These are phyloP conservation scores for Cucumis hystrix DNA, from an alignment of 306 rosid species.

Conservation along the genomic window DNA sequence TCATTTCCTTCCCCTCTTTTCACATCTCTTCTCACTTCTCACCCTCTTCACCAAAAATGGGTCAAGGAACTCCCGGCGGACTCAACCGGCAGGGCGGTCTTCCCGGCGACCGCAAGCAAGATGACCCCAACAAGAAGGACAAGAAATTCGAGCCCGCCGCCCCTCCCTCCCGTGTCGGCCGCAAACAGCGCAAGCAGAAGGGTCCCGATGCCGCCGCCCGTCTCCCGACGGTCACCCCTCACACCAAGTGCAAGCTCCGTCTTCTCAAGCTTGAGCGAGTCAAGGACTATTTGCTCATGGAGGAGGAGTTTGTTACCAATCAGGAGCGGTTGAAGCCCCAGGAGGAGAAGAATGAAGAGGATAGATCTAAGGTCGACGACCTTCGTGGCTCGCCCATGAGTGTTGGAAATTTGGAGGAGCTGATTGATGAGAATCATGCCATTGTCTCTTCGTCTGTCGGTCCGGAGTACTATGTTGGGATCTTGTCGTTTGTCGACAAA, in stretches of 20 bases:
- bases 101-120: conserved; percentile 68
- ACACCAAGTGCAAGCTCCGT: conserved; percentile 78
- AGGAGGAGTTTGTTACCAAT: conserved; percentile 88
- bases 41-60: conserved; percentile 27
- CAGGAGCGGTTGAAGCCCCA: conserved; percentile 95
- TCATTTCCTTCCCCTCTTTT: not conserved
- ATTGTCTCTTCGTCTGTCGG: conserved; percentile 96
- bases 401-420: conserved; percentile 84
- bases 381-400: conserved; percentile 98
- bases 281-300: conserved; percentile 87
- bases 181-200: conserved; percentile 84
- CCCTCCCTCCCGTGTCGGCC: conserved; percentile 81
- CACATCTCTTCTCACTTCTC: not conserved
- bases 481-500: conserved; percentile 86
- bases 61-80: conserved; percentile 91
- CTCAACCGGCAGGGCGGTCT: conserved; percentile 52
- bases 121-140: conserved; percentile 74
- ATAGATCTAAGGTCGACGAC: conserved; percentile 94
- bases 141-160: conserved; percentile 95
- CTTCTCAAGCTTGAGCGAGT: conserved; percentile 76
- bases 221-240: conserved; percentile 67
- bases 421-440: conserved; percentile 92
- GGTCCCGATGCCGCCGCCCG: conserved; percentile 89
- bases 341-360: conserved; percentile 95
- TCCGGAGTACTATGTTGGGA: conserved; percentile 90